These are phyloP conservation scores for Lasiodiplodia hormozganensis DNA, from an alignment of 2,329 filamentous ascomycete genomes.

Conservation along the genomic window DNA sequence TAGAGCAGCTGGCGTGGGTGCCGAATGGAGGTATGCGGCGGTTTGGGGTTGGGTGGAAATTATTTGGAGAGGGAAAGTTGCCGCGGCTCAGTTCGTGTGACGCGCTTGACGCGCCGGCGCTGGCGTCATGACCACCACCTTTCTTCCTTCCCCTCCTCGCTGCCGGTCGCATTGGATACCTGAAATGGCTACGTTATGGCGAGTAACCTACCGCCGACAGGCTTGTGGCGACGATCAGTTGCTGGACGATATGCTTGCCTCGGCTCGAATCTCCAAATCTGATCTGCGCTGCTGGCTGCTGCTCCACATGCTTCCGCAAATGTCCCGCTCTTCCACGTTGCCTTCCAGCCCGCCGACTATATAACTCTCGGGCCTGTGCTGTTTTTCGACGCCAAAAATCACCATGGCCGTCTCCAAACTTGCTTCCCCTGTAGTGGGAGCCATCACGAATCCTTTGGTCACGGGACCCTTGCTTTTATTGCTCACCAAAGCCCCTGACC, in stretches of 20 bases:
- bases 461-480: constrained; percentile 41
- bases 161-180: not conserved
- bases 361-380: not conserved
- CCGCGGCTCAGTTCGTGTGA: not conserved
- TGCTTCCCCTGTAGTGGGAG: constrained; percentile 27
- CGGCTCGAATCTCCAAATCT: constrained; percentile 7
- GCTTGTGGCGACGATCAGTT: not conserved
- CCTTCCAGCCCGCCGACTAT: not conserved
- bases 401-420: constrained; percentile 15
- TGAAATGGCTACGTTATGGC: not conserved
- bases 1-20: not conserved
- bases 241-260: not conserved
- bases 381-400: not conserved
- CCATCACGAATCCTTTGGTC: constrained; percentile 41
- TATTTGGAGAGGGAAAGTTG: constrained; percentile 3
- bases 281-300: not conserved
- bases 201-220: not conserved
- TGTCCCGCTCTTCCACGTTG: not conserved
- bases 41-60: not conserved
- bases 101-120: not conserved
- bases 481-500: constrained; percentile 41
- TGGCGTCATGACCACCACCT: not conserved
- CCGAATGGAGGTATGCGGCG: not conserved
- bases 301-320: constrained; percentile 7
- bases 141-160: not conserved